Evolutionary conservation across 2,329 filamentous ascomycete species (phyloP).

Genomic region (Cercospora sp.): DNA sequence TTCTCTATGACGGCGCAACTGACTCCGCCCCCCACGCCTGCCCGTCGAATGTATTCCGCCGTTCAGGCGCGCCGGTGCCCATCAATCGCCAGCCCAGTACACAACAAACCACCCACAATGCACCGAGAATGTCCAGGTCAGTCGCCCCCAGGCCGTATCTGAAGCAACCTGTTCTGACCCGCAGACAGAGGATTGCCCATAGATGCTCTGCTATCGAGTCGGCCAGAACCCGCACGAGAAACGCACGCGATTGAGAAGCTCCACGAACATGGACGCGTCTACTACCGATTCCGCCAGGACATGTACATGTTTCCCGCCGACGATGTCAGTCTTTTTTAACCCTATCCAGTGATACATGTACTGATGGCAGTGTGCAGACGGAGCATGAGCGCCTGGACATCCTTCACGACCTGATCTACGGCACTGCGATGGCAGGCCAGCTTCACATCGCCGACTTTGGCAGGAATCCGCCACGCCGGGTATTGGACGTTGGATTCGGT

Average conservation of each 20-base stretch:
- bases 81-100: slow-evolving; percentile 10
- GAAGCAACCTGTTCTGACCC: not conserved
- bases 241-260: slow-evolving; percentile 22
- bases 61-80: slow-evolving; percentile 25
- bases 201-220: slow-evolving; percentile 25
- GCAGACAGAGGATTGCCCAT: slow-evolving; percentile 23
- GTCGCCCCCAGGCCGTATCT: not conserved
- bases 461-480: slow-evolving; percentile 47
- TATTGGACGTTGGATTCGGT: slow-evolving; percentile 74
- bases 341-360: not conserved
- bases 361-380: slow-evolving; percentile 17
- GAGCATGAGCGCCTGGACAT: slow-evolving; percentile 31
- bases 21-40: slow-evolving; percentile 9
- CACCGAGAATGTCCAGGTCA: slow-evolving; percentile 28
- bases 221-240: slow-evolving; percentile 16
- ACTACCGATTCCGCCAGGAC: slow-evolving; percentile 26
- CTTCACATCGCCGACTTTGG: slow-evolving; percentile 38
- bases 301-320: slow-evolving; percentile 31
- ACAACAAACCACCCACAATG: slow-evolving; percentile 13
- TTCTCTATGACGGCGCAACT: slow-evolving; percentile 3
- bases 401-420: slow-evolving; percentile 30
- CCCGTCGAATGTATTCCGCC: slow-evolving; percentile 25
- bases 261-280: slow-evolving; percentile 23
- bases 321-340: slow-evolving; percentile 22
- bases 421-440: slow-evolving; percentile 42